Evolutionary conservation across 2,329 filamentous ascomycete genomes (phyloP).

Genomic region (Elsinoe arachidis): DNA sequence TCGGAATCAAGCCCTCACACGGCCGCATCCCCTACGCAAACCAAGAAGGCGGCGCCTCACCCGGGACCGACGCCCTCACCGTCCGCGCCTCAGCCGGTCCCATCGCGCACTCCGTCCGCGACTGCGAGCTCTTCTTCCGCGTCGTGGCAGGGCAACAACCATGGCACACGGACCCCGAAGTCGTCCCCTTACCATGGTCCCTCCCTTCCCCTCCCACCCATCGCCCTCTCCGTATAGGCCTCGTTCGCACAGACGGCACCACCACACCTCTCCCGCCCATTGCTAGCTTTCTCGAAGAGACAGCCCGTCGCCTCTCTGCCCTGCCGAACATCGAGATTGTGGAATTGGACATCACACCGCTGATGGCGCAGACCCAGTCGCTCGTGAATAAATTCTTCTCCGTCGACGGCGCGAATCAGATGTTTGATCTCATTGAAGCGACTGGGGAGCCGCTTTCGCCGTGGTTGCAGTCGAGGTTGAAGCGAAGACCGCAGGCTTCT

Average conservation of each 20-base stretch:
- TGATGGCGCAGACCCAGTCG: constrained; percentile 48
- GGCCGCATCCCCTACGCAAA: constrained; percentile 45
- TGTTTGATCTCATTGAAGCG: constrained; percentile 49
- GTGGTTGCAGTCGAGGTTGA: constrained; percentile 48
- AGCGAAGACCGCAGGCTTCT: constrained; percentile 39
- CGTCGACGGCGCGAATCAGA: constrained; percentile 47
- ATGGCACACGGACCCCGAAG: constrained; percentile 41
- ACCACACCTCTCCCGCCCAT: constrained; percentile 46
- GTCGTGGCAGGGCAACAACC: constrained; percentile 45
- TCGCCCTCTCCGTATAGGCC: constrained; percentile 30
- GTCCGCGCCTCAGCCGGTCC: constrained; percentile 40
- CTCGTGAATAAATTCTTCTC: constrained; percentile 51
- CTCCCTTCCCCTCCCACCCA: too few species aligned
- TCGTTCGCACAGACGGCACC: constrained; percentile 43
- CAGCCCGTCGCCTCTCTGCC: constrained; percentile 30
- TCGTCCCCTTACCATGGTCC: constrained; percentile 33
- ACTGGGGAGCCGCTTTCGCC: constrained; percentile 51
- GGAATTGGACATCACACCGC: constrained; percentile 45
- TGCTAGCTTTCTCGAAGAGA: constrained; percentile 37
- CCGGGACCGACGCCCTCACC: constrained; percentile 39
- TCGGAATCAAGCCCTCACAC: constrained; percentile 39
- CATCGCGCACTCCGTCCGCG: constrained; percentile 39
- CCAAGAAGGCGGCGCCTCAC: constrained; percentile 40
- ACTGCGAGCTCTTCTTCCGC: constrained; percentile 47
- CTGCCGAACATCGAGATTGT: constrained; percentile 42